Evolutionary conservation across 192 early-diverging fungal species (phyloP), one percentile per base, ranked within the genome.

Genomic region (Backusella tuberculispora): DNA sequence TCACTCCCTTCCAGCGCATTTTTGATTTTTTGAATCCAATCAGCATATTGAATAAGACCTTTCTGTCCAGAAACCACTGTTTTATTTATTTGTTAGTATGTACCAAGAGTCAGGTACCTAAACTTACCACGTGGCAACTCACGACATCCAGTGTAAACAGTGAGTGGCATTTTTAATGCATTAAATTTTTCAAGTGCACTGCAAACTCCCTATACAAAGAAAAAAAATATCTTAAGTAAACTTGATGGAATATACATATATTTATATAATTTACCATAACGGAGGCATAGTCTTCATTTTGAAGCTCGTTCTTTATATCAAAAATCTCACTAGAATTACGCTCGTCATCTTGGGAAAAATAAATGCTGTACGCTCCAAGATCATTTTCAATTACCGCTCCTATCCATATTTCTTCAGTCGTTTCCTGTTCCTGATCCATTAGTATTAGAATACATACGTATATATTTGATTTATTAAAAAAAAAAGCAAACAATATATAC

Each of bases 161-260:
- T 60, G 53, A 60, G 53, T 60, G 53, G 21, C 9, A 60, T 60
- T 3, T 14, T 60, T 10, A 19, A 60, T 60, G 53, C 53, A 60
- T 60, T 60, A 26, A 60, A 60, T 60, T 60, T 60, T 60, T 60
- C 53, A 29, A 60, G 53, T 26, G 53, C 53, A 60, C 53, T 60
- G 24, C 53, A 60, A 60, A 60, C 53, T 24, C 53, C 53, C 53
- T 60, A 26, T 10, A 43, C 53, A 60, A 26, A 19, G 12, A 60
- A 24, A 26, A 60, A 26, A 26, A 60, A 13, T 24, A 12, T 21
- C 26, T 19, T 60, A 26, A 26, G 21, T 60, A 24, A 60, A 56
- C n/a, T 10, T 21, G 6, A 10, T 56, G 24, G 9, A 56, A 24
- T 21, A 21, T 2, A 56, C 2, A 56, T 56, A 56, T 24, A 10